phyloP scores from a whole-genome alignment of 371 early-diverging fungal species.

The Mortierella sp. region DNA sequence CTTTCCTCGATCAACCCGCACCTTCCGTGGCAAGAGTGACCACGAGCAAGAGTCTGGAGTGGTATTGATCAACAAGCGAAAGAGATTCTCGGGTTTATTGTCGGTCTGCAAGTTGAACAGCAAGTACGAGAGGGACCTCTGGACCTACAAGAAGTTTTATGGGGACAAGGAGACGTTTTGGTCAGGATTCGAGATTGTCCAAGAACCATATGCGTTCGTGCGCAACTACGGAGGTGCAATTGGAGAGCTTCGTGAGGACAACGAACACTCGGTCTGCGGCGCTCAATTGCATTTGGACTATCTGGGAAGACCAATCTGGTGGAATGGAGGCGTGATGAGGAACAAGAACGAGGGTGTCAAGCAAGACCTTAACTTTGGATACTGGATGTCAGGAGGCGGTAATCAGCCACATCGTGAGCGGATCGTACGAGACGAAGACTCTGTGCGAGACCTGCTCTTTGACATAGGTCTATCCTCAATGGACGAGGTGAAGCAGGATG shows the following conservation, averaged over 20 bases:
- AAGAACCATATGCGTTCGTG: constrained; percentile 66
- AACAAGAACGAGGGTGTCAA: constrained; percentile 58
- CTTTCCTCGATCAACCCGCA: constrained; percentile 55
- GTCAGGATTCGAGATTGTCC: constrained; percentile 69
- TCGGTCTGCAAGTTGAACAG: constrained; percentile 58
- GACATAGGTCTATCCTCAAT: constrained; percentile 8
- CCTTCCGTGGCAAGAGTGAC: constrained; percentile 57
- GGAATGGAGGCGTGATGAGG: constrained; percentile 62
- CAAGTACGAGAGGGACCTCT: constrained; percentile 25
- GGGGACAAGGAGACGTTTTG: constrained; percentile 68
- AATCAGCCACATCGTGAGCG: constrained; percentile 15
- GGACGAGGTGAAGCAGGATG: constrained; percentile 7
- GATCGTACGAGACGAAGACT: not conserved
- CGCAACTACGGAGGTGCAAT: constrained; percentile 64
- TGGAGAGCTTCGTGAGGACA: constrained; percentile 61
- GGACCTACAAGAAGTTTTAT: constrained; percentile 59
- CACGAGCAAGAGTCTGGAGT: constrained; percentile 77
- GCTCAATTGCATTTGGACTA: constrained; percentile 61
- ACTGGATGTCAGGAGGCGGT: constrained; percentile 31
- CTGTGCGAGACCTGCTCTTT: constrained; percentile 3
- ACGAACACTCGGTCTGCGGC: constrained; percentile 60
- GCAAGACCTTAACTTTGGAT: constrained; percentile 53
- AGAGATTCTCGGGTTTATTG: constrained; percentile 59
- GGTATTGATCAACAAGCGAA: constrained; percentile 67
- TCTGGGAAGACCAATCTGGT: constrained; percentile 58